Evolutionary conservation across 371 early-diverging fungal species (phyloP).

Genomic region (Vittaforma corneae): DNA sequence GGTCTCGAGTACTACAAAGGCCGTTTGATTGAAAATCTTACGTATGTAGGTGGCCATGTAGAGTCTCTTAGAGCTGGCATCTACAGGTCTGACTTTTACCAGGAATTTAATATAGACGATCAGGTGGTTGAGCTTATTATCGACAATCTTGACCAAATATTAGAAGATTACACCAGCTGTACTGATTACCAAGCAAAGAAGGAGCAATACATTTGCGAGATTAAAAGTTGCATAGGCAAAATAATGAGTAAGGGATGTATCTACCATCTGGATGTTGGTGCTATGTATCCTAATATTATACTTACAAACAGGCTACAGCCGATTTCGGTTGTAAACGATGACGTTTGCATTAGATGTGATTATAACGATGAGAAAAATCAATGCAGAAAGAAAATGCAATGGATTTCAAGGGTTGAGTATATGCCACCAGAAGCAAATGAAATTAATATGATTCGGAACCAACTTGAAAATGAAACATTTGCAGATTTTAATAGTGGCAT

Average conservation of each 20-base stretch:
- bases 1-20: slow-evolving; percentile 70
- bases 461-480: slow-evolving; percentile 70
- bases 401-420: slow-evolving; percentile 93
- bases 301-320: slow-evolving; percentile 95
- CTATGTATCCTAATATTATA: slow-evolving; percentile 99
- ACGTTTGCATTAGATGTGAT: slow-evolving; percentile 81
- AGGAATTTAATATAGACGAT: slow-evolving; percentile 69
- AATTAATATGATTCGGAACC: slow-evolving; percentile 74
- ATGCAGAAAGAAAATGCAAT: slow-evolving; percentile 86
- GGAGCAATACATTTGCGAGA: slow-evolving; percentile 14
- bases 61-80: slow-evolving; percentile 95
- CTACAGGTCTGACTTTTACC: slow-evolving; percentile 83
- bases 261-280: slow-evolving; percentile 97
- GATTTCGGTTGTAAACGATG: slow-evolving; percentile 80
- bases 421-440: slow-evolving; percentile 77
- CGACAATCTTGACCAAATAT: slow-evolving; percentile 66
- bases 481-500: slow-evolving; percentile 58
- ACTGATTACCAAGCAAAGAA: slow-evolving; percentile 35
- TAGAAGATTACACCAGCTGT: slow-evolving; percentile 20
- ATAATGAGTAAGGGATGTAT: slow-evolving; percentile 59
- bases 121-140: slow-evolving; percentile 66
- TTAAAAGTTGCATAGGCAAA: slow-evolving; percentile 15
- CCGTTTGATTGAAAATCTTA: slow-evolving; percentile 78
- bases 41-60: slow-evolving; percentile 96
- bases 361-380: slow-evolving; percentile 70